A percentile compares a stretch with the other conserved stretches of the same genome.
These are phyloP conservation scores for Geosmithia flava DNA, from an alignment of 2,329 filamentous ascomycete genomes.

Conservation along the genomic window DNA sequence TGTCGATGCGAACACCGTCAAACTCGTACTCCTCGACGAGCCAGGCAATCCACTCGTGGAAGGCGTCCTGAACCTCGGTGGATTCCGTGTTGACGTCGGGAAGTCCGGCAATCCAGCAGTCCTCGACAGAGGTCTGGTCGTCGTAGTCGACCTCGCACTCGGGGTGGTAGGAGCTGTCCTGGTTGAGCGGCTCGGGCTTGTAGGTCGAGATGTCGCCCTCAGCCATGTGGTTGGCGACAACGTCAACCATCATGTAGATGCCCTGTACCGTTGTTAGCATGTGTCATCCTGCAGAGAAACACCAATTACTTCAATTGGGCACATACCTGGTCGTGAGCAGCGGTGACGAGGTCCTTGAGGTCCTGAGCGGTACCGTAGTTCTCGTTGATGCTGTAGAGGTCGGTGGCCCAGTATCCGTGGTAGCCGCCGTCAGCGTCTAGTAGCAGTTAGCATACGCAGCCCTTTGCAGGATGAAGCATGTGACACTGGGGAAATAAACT, in stretches of 20 bases:
- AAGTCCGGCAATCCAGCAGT: constrained; percentile 45
- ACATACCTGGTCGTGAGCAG: constrained; percentile 42
- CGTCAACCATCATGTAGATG: constrained; percentile 47
- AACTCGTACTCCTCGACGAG: constrained; percentile 49
- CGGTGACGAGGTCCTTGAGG: constrained; percentile 40
- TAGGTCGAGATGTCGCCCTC: constrained; percentile 35
- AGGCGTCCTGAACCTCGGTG: constrained; percentile 31
- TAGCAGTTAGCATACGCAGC: neutral
- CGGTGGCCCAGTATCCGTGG: constrained; percentile 42
- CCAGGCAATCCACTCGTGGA: constrained; percentile 44
- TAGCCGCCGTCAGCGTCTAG: constrained; percentile 29
- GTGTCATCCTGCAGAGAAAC: neutral
- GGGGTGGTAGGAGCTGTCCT: constrained; percentile 44
- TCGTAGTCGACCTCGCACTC: constrained; percentile 46
- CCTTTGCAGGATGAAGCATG: constrained; percentile 1
- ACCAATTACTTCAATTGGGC: neutral
- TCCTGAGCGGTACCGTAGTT: constrained; percentile 48
- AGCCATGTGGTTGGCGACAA: constrained; percentile 47
- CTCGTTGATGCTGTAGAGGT: constrained; percentile 39
- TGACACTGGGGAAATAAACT: constrained; percentile 5
- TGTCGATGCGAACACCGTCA: constrained; percentile 49
- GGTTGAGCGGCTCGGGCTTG: constrained; percentile 32
- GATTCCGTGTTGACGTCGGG: constrained; percentile 49
- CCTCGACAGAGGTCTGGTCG: constrained; percentile 31
- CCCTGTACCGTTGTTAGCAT: constrained; percentile 7